Evolutionary conservation across 179 eudicot species (phyloP).

Genomic region (Beta corolliflora): DNA sequence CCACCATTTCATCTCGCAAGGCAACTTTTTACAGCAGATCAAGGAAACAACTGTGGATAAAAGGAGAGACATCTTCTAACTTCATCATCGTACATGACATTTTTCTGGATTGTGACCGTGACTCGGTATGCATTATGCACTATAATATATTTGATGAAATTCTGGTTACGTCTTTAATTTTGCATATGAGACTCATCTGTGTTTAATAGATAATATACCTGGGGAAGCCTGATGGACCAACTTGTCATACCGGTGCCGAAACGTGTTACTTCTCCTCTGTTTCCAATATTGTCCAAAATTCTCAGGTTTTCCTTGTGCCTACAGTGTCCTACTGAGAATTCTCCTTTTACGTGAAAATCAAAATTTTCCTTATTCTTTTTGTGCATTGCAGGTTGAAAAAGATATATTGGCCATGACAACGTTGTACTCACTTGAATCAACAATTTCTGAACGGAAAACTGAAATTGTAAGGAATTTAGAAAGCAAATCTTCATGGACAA

Average conservation of each 20-base stretch:
- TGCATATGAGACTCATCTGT: conserved; percentile 3
- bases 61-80: conserved; percentile 90
- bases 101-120: conserved; percentile 87
- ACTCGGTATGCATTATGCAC: conserved; percentile 61
- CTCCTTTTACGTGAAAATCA: neutral
- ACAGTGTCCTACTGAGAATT: neutral
- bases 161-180: neutral
- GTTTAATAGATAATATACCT: conserved; percentile 70
- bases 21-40: conserved; percentile 98
- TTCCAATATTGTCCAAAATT: conserved; percentile 40
- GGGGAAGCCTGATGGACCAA: conserved; percentile 94
- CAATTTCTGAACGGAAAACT: conserved; percentile 58
- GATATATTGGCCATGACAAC: conserved; percentile 66
- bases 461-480: conserved; percentile 43
- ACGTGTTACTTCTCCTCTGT: conserved; percentile 90
- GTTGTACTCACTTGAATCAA: conserved; percentile 74
- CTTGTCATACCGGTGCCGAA: conserved; percentile 93
- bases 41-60: conserved; percentile 79
- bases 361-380: neutral
- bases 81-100: conserved; percentile 79
- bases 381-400: conserved; percentile 42
- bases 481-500: conserved; percentile 91
- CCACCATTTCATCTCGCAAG: conserved; percentile 76
- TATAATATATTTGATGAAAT: neutral
- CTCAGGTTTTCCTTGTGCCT: conserved; percentile 41